Base-by-base conservation (phyloP, 768 basidiomycete species). In the Gyrodon lividus region DNA sequence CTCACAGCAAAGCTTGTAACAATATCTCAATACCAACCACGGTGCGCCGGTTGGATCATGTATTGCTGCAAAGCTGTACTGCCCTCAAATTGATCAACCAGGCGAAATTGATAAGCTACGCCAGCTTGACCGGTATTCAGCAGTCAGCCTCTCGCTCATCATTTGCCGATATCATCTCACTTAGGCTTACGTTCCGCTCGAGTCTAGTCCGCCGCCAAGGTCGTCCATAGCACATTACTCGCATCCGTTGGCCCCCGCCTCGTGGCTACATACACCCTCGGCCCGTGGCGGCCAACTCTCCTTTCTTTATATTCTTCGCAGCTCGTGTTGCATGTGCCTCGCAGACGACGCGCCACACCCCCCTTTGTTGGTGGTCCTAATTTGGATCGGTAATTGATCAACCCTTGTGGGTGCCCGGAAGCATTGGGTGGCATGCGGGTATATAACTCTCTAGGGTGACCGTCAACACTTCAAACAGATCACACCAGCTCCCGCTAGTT, bases 121-220 rank as follows among this genome's bases (percentile, higher is more conserved):
- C n/a, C n/a, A n/a, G n/a, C n/a, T n/a, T n/a, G n/a, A n/a, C n/a
- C n/a, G n/a, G n/a, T n/a, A 28, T 28, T 28, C 24, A 26, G 24
- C 24, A 26, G 8, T 26, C 31, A 44, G 33, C 17, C 38, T 42
- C 42, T 48, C 50, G 17, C 39, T 14, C 19, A 39, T 22, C 26
- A 40, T 7, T 34, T 35, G 30, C 12, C 50, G 41, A 30, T 48
- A 40, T 39, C 33, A 12, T 39, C 14, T 24, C n/a, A 13, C 50
- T 53, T 52, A 62, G 55, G 55, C 50, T 53, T 52, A 62, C 58
- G 55, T 61, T 43, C 24, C 30, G 43, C 53, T 30, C 23, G 13
- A 33, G 42, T 12, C 35, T 19, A 40, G 30, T 43, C n/a, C 40
- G 23, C 12, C 30, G 13, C 26, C 38, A 48, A 12, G 30, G 28